phyloP scores from a whole-genome alignment of 2,329 filamentous ascomycete species.

The Alternaria longipes region DNA sequence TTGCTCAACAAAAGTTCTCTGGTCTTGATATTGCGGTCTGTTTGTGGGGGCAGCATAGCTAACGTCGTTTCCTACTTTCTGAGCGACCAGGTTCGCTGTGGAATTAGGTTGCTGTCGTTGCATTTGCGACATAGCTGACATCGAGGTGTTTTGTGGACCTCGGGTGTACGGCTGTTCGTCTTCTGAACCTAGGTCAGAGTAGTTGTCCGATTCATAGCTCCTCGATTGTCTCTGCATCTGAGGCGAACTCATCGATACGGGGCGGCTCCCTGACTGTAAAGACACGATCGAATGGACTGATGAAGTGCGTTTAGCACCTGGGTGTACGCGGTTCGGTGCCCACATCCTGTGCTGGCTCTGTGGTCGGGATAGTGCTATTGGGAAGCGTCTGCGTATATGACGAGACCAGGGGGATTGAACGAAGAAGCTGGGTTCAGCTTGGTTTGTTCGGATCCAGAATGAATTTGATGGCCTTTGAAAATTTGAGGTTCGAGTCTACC shows the following conservation, averaged over 20 bases:
- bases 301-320: slow-evolving; percentile 38
- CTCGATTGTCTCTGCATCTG: slow-evolving; percentile 30
- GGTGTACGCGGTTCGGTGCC: slow-evolving; percentile 39
- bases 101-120: slow-evolving; percentile 26
- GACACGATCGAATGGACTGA: slow-evolving; percentile 46
- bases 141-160: slow-evolving; percentile 24
- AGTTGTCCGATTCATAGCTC: slow-evolving; percentile 47
- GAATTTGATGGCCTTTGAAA: neutral
- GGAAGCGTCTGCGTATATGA: neutral
- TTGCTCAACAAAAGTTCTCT: slow-evolving; percentile 17
- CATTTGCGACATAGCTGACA: slow-evolving; percentile 43
- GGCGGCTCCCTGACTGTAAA: slow-evolving; percentile 28
- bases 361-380: neutral
- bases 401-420: neutral
- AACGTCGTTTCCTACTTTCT: slow-evolving; percentile 35
- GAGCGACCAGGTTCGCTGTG: slow-evolving; percentile 33
- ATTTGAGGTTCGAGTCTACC: neutral
- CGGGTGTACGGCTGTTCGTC: slow-evolving; percentile 32
- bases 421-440: slow-evolving; percentile 7
- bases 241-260: slow-evolving; percentile 27
- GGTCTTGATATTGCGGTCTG: slow-evolving; percentile 23
- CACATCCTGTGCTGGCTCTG: slow-evolving; percentile 39
- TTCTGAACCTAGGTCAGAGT: slow-evolving; percentile 40
- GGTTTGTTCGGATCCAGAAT: neutral
- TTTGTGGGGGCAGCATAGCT: slow-evolving; percentile 20